A percentile compares a stretch with the other conserved stretches of the same genome.
phyloP scores from a whole-genome alignment of 2,329 filamentous ascomycete species.

The Diaporthe longicolla region DNA sequence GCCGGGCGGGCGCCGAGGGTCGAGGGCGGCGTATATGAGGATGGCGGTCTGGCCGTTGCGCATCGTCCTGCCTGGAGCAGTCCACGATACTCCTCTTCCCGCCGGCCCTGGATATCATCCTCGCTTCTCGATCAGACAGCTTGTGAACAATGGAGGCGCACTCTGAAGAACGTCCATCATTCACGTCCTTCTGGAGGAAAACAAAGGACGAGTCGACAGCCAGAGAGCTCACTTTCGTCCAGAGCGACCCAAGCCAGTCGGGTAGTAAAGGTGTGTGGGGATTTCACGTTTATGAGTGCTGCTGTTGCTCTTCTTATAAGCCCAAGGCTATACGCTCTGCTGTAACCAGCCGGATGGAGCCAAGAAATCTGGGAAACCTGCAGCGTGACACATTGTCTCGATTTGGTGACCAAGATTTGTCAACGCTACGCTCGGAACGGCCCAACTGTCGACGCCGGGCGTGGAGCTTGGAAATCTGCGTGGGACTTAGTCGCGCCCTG shows the following conservation, averaged over 20 bases:
- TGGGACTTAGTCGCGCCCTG: background rate
- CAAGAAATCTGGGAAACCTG: constrained; percentile 30
- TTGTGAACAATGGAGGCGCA: constrained; percentile 33
- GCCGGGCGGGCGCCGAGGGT: constrained; percentile 2
- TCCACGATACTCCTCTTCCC: background rate
- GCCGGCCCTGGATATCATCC: background rate
- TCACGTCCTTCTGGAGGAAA: constrained; percentile 62
- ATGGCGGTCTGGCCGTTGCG: constrained; percentile 20
- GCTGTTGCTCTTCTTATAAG: constrained; percentile 28
- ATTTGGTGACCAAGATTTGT: constrained; percentile 42
- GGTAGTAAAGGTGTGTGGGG: constrained; percentile 46
- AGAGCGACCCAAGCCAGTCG: constrained; percentile 47
- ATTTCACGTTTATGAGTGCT: constrained; percentile 10
- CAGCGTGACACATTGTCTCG: constrained; percentile 34
- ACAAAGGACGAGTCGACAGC: constrained; percentile 55
- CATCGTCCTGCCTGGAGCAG: constrained; percentile 2
- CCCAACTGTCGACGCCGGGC: background rate
- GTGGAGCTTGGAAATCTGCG: constrained; percentile 19
- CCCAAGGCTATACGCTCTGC: background rate
- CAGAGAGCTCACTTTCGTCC: constrained; percentile 55
- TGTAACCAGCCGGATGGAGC: constrained; percentile 7
- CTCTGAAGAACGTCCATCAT: constrained; percentile 57
- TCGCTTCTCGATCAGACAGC: background rate
- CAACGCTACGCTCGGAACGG: constrained; percentile 32
- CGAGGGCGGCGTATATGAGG: constrained; percentile 33